Evolutionary conservation across 352 stramenopile species (phyloP).

Genomic region (Pythium scleroteichum): DNA sequence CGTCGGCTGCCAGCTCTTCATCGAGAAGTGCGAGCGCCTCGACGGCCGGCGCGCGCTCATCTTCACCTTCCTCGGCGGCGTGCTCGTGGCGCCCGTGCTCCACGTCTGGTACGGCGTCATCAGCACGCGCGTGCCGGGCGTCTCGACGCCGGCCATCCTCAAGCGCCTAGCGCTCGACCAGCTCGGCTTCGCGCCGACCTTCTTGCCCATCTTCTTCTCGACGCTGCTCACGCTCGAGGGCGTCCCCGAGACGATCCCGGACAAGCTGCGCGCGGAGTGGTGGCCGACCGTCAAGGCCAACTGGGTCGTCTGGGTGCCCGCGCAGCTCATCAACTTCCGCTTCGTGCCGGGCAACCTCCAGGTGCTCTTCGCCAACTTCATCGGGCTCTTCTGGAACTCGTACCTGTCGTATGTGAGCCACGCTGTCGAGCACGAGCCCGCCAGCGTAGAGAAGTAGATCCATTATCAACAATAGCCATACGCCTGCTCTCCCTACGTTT

Average conservation of each 20-base stretch:
- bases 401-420: constrained; percentile 84
- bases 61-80: constrained; percentile 70
- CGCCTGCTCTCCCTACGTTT: constrained; percentile 5
- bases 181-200: constrained; percentile 71
- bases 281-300: constrained; percentile 77
- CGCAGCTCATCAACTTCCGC: constrained; percentile 81
- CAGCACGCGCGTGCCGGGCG: constrained; percentile 36
- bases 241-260: constrained; percentile 43
- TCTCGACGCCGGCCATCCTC: constrained; percentile 36
- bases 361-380: constrained; percentile 82
- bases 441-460: neutral
- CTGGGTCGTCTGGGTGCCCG: constrained; percentile 80
- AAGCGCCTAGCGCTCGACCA: constrained; percentile 80
- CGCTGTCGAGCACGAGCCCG: constrained; percentile 1
- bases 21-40: constrained; percentile 38
- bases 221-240: constrained; percentile 68
- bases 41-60: constrained; percentile 54
- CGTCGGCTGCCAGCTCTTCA: constrained; percentile 64
- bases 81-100: constrained; percentile 70
- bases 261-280: constrained; percentile 76
- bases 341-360: constrained; percentile 76
- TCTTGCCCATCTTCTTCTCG: constrained; percentile 76
- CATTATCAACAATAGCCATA: too few relatives aligned
- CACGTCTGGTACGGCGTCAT: constrained; percentile 82
- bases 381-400: constrained; percentile 82